phyloP scores from a whole-genome alignment of 441 rosid species.

The Dalechampia spathulata region DNA sequence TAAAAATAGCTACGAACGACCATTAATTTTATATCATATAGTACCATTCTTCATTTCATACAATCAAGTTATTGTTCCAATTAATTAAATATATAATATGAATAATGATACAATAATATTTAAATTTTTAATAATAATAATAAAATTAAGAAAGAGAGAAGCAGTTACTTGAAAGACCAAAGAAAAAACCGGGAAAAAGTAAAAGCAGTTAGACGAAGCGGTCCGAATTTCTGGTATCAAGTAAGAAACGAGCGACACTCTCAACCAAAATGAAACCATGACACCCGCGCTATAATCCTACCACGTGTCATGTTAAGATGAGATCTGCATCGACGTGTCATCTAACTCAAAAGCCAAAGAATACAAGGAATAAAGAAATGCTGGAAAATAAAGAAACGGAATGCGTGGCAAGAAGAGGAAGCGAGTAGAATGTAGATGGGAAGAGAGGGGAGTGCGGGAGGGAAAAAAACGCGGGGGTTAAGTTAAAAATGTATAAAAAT shows the following conservation, averaged over 20 bases:
- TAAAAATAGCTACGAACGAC: no score
- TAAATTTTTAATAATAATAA: not conserved
- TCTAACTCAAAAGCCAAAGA: no score
- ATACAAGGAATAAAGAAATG: no score
- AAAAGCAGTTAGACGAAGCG: slow-evolving; percentile 4
- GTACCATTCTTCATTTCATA: no score
- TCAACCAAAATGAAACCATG: not conserved
- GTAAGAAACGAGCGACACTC: not conserved
- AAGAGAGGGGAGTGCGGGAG: not conserved
- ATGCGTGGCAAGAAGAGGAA: not conserved
- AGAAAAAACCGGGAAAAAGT: slow-evolving; percentile 6
- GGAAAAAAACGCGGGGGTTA: slow-evolving; percentile 8
- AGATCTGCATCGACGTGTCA: not conserved
- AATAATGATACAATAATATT: no score
- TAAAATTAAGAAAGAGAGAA: not conserved
- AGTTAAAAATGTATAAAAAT: not conserved
- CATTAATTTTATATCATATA: no score
- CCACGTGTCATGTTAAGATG: not conserved
- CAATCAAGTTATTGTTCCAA: no score
- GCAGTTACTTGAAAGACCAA: not conserved
- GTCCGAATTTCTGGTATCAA: slow-evolving; percentile 5
- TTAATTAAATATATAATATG: no score
- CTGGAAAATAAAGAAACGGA: no score
- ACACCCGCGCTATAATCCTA: not conserved
- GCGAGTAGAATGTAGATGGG: not conserved